Base-by-base conservation (phyloP, 306 rosid species). In the Calophaca sinica region DNA sequence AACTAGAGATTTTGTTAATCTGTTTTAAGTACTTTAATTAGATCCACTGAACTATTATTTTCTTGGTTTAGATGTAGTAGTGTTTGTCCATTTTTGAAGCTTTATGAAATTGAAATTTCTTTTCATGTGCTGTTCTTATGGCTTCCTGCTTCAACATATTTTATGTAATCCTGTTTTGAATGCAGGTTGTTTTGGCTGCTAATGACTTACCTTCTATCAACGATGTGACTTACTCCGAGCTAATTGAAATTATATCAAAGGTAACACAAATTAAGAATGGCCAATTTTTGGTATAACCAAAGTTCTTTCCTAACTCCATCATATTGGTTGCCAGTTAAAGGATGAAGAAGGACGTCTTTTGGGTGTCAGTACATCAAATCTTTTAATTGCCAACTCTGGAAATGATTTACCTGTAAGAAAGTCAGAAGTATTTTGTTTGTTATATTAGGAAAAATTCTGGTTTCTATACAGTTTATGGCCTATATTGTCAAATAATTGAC, bases 181-280 rank as follows among this genome's bases (percentile, higher is more conserved):
- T 84, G 81, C 88, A 94, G 97, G 96, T 94, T 68, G 84, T 94
- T 48, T 84, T 94, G 82, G 97, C 98, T 35, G 97, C 99, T 79
- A 92, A 94, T 72, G 96, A 90, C 77, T 83, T 89, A 80, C 99
- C 99, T 78, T 90, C 96, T 49, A 89, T 94, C 84, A 94, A 92
- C 54, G 97, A 94, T 44, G 83, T 94, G 11, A 94, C 97, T 49
- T 90, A 92, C 78, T 35, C 82, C 41, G 99, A 94, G 80, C 87
- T 94, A 78, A 72, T 87, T 78, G 88, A 88, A 80, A 90, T 94
- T 57, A 66, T 94, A 79, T 74, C 99, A 12, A 88, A 71, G 97
- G 99, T 90, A 77, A 79, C 11, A 10, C 69, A 75, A 38, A n/a
- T 48, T 61, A 55, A 61, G 3, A 51, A 53, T 48, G 13, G 41